Conservation (phyloP, 768 basidiomycete species). For the Coprinopsis marcescibilis region DNA sequence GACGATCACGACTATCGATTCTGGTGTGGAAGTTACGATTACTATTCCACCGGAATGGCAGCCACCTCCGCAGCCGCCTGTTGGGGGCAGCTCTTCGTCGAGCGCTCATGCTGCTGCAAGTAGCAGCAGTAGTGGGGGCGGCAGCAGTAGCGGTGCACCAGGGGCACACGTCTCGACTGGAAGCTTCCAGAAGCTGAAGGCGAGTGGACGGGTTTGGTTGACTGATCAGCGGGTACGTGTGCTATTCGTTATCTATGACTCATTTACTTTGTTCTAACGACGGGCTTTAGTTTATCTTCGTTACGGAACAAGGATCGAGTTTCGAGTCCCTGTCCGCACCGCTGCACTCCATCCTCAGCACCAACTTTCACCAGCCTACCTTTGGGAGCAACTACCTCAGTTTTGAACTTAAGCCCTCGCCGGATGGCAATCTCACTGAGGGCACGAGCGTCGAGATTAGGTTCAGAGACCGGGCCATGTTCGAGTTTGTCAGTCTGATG, state of each 20-base stretch:
- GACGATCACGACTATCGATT: conserved; percentile 48
- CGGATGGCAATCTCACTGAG: conserved; percentile 58
- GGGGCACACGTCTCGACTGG: too few species aligned
- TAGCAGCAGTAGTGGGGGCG: conserved; percentile 35
- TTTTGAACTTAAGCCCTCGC: conserved; percentile 61
- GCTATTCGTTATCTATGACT: not conserved
- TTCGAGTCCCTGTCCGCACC: conserved; percentile 55
- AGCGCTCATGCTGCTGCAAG: conserved; percentile 8
- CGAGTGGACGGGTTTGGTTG: conserved; percentile 51
- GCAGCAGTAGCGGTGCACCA: conserved; percentile 47
- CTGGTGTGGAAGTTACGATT: conserved; percentile 54
- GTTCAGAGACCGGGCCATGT: conserved; percentile 62
- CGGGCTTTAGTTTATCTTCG: conserved; percentile 55
- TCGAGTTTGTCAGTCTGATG: conserved; percentile 63
- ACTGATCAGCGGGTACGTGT: conserved; percentile 67
- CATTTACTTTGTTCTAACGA: not conserved
- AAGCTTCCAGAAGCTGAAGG: conserved; percentile 52
- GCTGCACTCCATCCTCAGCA: conserved; percentile 57
- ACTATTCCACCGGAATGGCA: conserved; percentile 35
- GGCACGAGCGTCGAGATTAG: conserved; percentile 66
- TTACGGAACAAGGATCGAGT: conserved; percentile 27
- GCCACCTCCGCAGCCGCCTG: not conserved
- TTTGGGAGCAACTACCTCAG: conserved; percentile 64
- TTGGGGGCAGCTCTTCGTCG: not conserved
- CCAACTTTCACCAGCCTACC: conserved; percentile 71